Evolutionary conservation across 495 filamentous ascomycete genomes (phyloP).

Genomic region (Neurospora sp.): DNA sequence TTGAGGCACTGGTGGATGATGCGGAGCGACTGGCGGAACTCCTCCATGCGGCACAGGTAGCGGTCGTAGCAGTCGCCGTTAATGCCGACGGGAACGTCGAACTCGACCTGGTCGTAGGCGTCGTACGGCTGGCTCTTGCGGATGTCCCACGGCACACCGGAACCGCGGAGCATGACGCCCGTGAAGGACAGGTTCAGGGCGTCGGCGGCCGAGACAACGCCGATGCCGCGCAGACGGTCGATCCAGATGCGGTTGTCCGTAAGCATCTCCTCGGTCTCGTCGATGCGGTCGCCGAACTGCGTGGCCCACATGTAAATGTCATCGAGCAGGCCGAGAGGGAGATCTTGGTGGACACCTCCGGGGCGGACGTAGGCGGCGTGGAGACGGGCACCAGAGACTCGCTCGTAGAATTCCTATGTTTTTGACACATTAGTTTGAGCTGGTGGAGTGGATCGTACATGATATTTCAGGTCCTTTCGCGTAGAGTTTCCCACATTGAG

Average conservation of each 20-base stretch:
- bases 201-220: slow-evolving; percentile 82
- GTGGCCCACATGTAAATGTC: slow-evolving; percentile 99
- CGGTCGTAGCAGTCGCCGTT: slow-evolving; percentile 99
- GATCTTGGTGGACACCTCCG: slow-evolving; percentile 91
- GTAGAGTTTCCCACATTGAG: not conserved
- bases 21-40: slow-evolving; percentile 93
- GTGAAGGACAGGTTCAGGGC: slow-evolving; percentile 93
- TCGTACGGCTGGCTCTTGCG: slow-evolving; percentile 94
- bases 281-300: slow-evolving; percentile 97
- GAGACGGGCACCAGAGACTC: slow-evolving; percentile 94
- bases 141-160: slow-evolving; percentile 95
- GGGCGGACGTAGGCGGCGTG: slow-evolving; percentile 98
- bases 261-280: slow-evolving; percentile 96
- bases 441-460: not conserved
- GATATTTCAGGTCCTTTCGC: not conserved
- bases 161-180: slow-evolving; percentile 95
- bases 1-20: slow-evolving; percentile 99
- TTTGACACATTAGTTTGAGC: not conserved
- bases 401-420: slow-evolving; percentile 94
- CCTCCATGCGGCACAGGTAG: slow-evolving; percentile 98
- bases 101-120: slow-evolving; percentile 94
- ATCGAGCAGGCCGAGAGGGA: slow-evolving; percentile 89
- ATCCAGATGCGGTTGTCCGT: slow-evolving; percentile 99
- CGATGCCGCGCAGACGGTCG: slow-evolving; percentile 79
- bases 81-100: slow-evolving; percentile 91